These are phyloP conservation scores for Fusarium dlaminii DNA, from an alignment of 2,329 filamentous ascomycete genomes.

Conservation along the genomic window DNA sequence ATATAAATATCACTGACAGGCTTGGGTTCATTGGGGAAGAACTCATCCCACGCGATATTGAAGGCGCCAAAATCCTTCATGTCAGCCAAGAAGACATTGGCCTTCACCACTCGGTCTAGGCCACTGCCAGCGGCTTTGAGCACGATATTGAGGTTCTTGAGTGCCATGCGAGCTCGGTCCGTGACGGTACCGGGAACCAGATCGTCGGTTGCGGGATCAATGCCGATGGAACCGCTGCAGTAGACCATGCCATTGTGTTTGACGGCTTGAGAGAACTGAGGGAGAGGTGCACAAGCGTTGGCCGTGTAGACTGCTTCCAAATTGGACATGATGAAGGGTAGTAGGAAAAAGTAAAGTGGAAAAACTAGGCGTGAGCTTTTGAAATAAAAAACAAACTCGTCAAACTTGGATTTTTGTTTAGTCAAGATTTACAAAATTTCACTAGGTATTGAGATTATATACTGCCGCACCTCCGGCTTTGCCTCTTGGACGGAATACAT, in stretches of 20 bases:
- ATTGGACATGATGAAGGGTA: not conserved
- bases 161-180: not conserved
- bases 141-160: not conserved
- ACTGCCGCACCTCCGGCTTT: rapidly evolving
- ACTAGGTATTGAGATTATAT: not conserved
- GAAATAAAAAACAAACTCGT: rapidly evolving
- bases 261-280: not conserved
- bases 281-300: not conserved
- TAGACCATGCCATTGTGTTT: not conserved
- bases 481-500: too few species aligned
- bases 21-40: not conserved
- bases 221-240: not conserved
- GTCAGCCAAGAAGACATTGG: conserved; percentile 2
- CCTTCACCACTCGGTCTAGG: not conserved
- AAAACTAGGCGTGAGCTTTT: rapidly evolving
- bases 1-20: not conserved
- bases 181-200: not conserved
- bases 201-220: not conserved
- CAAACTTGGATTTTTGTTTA: rapidly evolving
- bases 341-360: rapidly evolving
- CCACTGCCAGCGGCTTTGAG: conserved; percentile 3
- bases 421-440: rapidly evolving
- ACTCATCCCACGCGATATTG: conserved; percentile 9
- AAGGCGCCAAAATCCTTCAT: conserved; percentile 3
- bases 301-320: not conserved